Base-by-base conservation (phyloP, 495 filamentous ascomycete species). In the Penicillium arizonense region DNA sequence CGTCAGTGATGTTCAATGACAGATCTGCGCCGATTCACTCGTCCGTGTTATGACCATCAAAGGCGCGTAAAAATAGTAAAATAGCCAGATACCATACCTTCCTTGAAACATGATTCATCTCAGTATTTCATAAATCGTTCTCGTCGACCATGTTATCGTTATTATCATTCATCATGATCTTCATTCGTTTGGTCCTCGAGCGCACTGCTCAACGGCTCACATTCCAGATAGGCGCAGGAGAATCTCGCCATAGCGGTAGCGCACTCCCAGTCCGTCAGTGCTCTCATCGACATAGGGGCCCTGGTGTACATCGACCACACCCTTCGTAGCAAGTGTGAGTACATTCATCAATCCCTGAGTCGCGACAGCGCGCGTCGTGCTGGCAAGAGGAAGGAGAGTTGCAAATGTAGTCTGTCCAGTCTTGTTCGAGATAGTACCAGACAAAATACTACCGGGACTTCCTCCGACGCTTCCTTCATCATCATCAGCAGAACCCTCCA, bases 261-360 rank as follows among this genome's bases (percentile, higher is more conserved):
- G 44, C 13, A 47, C 51, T 5, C 63, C 61, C 48, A 61, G 55
- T 16, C 57, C 55, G 5, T 56, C 58, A 11, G 28, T 47, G 10
- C 66, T 69, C 3, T 33, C 37, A 49, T 70, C 65, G 14, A 51
- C 36, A 18, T 56, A 59, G 0, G 28, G 40, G 1, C 63, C 61
- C 55, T 74, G 73, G 13, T 44, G 46, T 14, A 74, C 65, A 1
- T 26, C 21, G 7, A 75, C 34, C 44, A 82, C 60, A 1, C 76
- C 77, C 71, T 83, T 88, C 9, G 84, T 90, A 9, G 81, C 85
- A 7, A 93, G 81, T 14, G 80, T 74, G 13, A 95, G 78, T 11
- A 84, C 76, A 68, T 93, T 85, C 67, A 88, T 81, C 52, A 95
- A 77, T 1, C 78, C 89, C 58, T 91, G 87, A 8, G 85, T 85